Conservation (phyloP, 2,329 filamentous ascomycete species). For the Penicillium palitans region DNA sequence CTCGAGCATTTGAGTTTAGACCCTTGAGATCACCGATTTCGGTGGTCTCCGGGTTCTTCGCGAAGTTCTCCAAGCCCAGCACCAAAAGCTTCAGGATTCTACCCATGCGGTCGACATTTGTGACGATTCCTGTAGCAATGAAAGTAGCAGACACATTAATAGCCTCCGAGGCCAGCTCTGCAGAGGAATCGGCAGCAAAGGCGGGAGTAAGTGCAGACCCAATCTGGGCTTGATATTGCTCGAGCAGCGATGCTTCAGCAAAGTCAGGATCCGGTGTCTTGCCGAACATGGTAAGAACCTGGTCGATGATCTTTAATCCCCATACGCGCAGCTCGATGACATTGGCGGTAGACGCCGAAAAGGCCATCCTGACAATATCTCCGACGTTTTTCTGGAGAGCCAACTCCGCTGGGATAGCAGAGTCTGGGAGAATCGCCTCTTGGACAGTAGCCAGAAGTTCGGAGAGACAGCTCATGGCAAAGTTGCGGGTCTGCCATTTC, state of each 20-base stretch:
- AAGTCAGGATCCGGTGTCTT: conserved; percentile 96
- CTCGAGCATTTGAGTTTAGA: conserved; percentile 90
- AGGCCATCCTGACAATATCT: conserved; percentile 94
- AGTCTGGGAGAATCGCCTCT: conserved; percentile 75
- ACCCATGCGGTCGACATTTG: conserved; percentile 97
- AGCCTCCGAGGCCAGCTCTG: conserved; percentile 91
- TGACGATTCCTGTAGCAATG: conserved; percentile 95
- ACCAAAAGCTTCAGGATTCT: conserved; percentile 93
- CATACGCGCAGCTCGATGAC: conserved; percentile 87
- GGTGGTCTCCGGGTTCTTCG: conserved; percentile 74
- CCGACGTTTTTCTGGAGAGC: conserved; percentile 81
- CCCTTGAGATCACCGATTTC: conserved; percentile 91
- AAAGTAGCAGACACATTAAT: conserved; percentile 98
- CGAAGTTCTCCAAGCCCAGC: conserved; percentile 87
- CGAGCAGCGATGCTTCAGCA: conserved; percentile 90
- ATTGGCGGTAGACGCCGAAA: conserved; percentile 92
- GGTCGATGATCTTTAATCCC: conserved; percentile 90
- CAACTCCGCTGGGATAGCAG: conserved; percentile 73
- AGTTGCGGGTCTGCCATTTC: conserved; percentile 92
- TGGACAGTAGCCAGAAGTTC: conserved; percentile 77
- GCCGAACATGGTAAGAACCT: conserved; percentile 92
- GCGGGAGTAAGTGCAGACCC: conserved; percentile 94
- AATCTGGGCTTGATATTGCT: conserved; percentile 98
- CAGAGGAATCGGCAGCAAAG: conserved; percentile 92
- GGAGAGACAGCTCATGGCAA: conserved; percentile 84